Evolutionary conservation across 495 filamentous ascomycete species (phyloP).

Genomic region (Hypoxylon lienhwacheense): DNA sequence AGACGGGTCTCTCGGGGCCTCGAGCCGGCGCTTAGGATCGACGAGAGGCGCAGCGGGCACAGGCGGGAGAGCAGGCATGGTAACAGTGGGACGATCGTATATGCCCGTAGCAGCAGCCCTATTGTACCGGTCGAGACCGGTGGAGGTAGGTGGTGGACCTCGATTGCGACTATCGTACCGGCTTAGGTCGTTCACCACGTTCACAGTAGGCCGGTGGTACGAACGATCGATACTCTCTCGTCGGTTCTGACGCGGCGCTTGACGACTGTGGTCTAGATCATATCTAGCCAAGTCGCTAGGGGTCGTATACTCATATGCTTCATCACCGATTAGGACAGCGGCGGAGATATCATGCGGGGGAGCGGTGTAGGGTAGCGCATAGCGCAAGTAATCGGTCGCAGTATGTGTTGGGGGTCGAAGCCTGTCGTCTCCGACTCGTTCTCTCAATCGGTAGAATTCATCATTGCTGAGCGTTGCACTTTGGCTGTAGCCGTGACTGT

Average conservation of each 20-base stretch:
- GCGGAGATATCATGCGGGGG: conserved; percentile 36
- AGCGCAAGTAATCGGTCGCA: conserved; percentile 44
- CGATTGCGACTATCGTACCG: conserved; percentile 51
- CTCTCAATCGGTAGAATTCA: conserved; percentile 48
- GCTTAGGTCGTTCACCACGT: conserved; percentile 56
- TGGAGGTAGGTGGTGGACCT: conserved; percentile 62
- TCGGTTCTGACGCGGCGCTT: conserved; percentile 47
- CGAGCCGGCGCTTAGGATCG: conserved; percentile 41
- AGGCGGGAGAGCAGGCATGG: conserved; percentile 48
- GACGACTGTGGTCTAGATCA: conserved; percentile 57
- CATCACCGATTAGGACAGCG: conserved; percentile 60
- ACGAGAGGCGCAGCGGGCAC: conserved; percentile 41
- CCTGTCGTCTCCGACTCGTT: conserved; percentile 48
- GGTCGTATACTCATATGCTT: conserved; percentile 73
- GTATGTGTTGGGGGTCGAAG: conserved; percentile 36
- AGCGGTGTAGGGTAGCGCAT: conserved; percentile 37
- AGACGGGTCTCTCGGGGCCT: conserved; percentile 39
- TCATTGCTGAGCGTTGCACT: conserved; percentile 47
- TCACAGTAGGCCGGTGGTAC: conserved; percentile 66
- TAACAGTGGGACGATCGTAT: conserved; percentile 49
- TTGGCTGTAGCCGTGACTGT: conserved; percentile 35
- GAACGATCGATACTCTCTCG: conserved; percentile 54
- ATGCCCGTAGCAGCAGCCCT: conserved; percentile 42
- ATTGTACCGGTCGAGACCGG: conserved; percentile 63
- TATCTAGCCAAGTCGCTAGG: conserved; percentile 68